phyloP scores from a whole-genome alignment of 768 basidiomycete genomes.

The Amanita exitialis region DNA sequence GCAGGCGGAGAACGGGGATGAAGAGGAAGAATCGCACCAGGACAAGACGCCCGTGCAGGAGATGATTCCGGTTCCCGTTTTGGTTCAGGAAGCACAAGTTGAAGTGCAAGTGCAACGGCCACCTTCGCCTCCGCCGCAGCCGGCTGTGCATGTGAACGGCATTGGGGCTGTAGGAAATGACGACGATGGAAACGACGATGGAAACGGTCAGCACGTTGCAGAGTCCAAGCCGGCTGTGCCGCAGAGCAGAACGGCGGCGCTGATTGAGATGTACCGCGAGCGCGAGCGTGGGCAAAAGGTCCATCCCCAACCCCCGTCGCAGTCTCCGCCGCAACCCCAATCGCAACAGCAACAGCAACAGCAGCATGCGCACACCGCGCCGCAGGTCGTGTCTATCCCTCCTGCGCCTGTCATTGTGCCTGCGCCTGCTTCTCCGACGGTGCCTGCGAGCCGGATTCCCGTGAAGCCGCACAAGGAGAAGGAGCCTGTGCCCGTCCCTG shows the following conservation, averaged over 20 bases:
- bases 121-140: too few species aligned
- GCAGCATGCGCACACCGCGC: not conserved
- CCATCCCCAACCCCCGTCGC: too few species aligned
- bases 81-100: not conserved
- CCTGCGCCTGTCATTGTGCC: conserved; percentile 10
- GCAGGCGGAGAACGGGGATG: not conserved
- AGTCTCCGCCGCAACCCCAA: too few species aligned
- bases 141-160: too few species aligned
- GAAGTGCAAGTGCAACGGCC: not conserved
- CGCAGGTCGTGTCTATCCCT: conserved; percentile 7
- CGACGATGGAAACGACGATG: not conserved
- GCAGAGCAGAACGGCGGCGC: conserved; percentile 58
- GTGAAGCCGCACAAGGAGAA: conserved; percentile 1
- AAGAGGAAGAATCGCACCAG: too few species aligned
- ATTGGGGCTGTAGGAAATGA: not conserved
- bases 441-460: conserved; percentile 2
- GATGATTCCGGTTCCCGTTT: not conserved
- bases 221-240: conserved; percentile 9
- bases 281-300: conserved; percentile 30
- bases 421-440: not conserved
- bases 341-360: too few species aligned
- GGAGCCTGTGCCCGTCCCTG: not conserved
- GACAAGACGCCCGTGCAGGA: conserved; percentile 2
- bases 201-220: conserved; percentile 10
- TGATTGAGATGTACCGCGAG: conserved; percentile 85